Base-by-base conservation (phyloP, 768 basidiomycete genomes). In the Amanita subjunquillea region DNA sequence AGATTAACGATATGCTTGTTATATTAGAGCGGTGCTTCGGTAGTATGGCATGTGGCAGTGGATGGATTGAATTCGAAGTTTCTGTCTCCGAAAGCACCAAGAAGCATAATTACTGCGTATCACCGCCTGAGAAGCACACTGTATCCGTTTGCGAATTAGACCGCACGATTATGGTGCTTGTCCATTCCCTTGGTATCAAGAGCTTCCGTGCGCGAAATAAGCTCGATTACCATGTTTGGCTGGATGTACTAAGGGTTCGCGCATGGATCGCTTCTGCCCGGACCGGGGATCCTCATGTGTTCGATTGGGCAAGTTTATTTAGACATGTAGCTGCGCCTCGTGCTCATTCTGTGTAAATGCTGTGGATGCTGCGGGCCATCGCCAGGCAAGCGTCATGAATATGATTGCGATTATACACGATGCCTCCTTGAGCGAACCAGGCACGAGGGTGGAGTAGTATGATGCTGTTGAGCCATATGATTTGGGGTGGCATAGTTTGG, bases 61-160 rank as follows among this genome's bases (percentile, higher is more conserved):
- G 63, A 57, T 55, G 59, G 54, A 59, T 60, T 63, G 69, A 65
- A 56, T 62, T 65, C 67, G 69, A 68, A 66, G 62, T 62, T 57
- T 56, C 57, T 46, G 54, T 44, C 36, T 27, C 36, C 39, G 37
- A 38, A 40, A 50, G 36, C 36, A 50, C 36, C 48, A 22, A 37
- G 36, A 50, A 50, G 48, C 17, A 37, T 40, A 50, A 38, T 39
- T 40, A 42, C 23, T 44, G 41, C 50, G 41, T 34, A 43, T 51
- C 50, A 37, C 40, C 50, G 50, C 29, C 15, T 22, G 30, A 51
- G 42, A 51, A 51, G 42, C 50, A 30, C n/a, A 32, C 12, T n/a
- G 23, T 13, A 15, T 15, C 40, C 29, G 29, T 29, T 42, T 20
- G 38, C 50, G 25, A 40, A 37, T 40, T 38, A 38, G 49, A 22